Evolutionary conservation across 2,329 filamentous ascomycete genomes (phyloP).

Genomic region (Fulvia fulva): DNA sequence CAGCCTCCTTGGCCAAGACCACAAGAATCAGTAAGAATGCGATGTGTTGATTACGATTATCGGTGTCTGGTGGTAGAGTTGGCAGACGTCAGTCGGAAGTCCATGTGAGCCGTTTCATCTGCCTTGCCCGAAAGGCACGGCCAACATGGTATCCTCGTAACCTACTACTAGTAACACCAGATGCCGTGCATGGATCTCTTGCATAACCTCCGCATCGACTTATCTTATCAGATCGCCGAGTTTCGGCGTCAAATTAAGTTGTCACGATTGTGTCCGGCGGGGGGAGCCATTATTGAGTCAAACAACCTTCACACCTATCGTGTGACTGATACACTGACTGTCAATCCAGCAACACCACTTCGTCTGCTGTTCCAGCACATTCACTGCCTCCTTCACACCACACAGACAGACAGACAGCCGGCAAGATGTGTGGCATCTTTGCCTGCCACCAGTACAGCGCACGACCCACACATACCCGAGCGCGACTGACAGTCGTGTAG

Average conservation of each 20-base stretch:
- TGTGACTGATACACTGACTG: no score
- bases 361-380: background rate
- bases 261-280: no score
- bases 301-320: no score
- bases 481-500: constrained; percentile 34
- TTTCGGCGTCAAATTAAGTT: no score
- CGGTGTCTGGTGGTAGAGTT: background rate
- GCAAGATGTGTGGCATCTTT: constrained; percentile 93
- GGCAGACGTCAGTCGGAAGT: background rate
- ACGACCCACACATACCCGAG: constrained; percentile 12
- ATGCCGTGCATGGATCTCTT: no score
- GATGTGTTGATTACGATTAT: background rate
- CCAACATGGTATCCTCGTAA: no score
- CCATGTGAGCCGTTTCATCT: background rate
- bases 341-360: background rate
- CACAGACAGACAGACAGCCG: constrained; percentile 5
- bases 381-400: background rate
- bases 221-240: no score
- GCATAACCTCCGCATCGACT: no score
- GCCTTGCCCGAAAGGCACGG: no score
- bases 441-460: constrained; percentile 67
- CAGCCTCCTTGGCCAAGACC: background rate
- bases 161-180: no score
- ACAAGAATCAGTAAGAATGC: background rate
- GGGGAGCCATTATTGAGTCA: background rate